Conservation (phyloP, 208 protist genomes). For the Endotrypanum monterogeii region DNA sequence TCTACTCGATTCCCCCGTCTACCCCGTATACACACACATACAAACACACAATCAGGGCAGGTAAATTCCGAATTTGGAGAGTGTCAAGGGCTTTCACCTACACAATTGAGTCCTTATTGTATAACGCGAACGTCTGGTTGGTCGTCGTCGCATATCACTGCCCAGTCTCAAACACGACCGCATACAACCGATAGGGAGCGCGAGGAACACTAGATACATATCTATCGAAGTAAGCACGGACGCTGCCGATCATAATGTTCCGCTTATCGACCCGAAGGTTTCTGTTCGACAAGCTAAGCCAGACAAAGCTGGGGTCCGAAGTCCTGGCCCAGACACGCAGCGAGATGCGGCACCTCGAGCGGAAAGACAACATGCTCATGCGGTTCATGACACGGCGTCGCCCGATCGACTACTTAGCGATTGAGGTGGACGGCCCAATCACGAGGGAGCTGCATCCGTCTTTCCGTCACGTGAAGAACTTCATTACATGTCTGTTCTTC, state of each 20-base stretch:
- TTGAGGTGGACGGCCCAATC: slow-evolving; percentile 74
- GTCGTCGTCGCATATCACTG: too few relatives aligned
- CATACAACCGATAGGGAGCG: background rate
- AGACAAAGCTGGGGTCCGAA: slow-evolving; percentile 79
- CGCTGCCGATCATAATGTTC: slow-evolving; percentile 31
- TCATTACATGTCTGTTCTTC: slow-evolving; percentile 51
- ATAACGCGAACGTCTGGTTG: too few relatives aligned
- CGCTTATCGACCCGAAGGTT: slow-evolving; percentile 38
- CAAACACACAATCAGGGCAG: background rate
- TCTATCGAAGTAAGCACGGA: background rate
- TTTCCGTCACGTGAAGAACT: slow-evolving; percentile 67
- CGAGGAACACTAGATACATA: too few relatives aligned
- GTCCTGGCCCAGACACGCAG: slow-evolving; percentile 68
- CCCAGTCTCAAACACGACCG: background rate
- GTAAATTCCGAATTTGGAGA: background rate
- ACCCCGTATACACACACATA: background rate
- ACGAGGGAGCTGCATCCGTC: slow-evolving; percentile 67
- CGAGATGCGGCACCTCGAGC: slow-evolving; percentile 73
- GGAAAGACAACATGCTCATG: slow-evolving; percentile 51
- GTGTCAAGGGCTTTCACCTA: background rate
- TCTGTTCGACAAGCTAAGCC: slow-evolving; percentile 55
- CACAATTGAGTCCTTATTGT: background rate
- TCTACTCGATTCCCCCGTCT: slow-evolving; percentile 4
- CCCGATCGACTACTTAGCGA: slow-evolving; percentile 76
- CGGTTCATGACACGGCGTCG: slow-evolving; percentile 68